Percentiles rank a stretch among this genome's conserved stretches.
Evolutionary conservation across 2,329 filamentous ascomycete genomes (phyloP).

Genomic region (Nigrospora oryzae): DNA sequence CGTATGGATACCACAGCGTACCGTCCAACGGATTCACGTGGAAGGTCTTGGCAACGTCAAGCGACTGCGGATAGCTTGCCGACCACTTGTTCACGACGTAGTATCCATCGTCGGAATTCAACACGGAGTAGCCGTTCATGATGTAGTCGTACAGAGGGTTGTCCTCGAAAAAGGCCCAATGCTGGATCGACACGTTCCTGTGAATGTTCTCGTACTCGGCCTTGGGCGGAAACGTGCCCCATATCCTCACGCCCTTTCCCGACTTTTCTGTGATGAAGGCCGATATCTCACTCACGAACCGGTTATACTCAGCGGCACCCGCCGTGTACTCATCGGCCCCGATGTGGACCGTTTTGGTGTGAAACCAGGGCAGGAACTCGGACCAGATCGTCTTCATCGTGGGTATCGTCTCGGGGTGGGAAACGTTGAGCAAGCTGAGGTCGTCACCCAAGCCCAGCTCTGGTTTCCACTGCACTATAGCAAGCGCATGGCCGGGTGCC

Average conservation of each 20-base stretch:
- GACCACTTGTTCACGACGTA: slow-evolving; percentile 42
- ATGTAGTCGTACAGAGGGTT: slow-evolving; percentile 35
- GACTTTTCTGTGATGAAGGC: slow-evolving; percentile 28
- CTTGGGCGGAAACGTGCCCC: slow-evolving; percentile 45
- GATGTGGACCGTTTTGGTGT: slow-evolving; percentile 44
- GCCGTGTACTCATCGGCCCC: slow-evolving; percentile 47
- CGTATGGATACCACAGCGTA: slow-evolving; percentile 36
- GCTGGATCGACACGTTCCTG: slow-evolving; percentile 40
- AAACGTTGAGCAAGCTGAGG: slow-evolving; percentile 44
- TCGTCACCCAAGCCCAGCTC: slow-evolving; percentile 38
- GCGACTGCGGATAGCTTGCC: slow-evolving; percentile 32
- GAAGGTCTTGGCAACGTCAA: slow-evolving; percentile 38
- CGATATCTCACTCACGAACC: slow-evolving; percentile 43
- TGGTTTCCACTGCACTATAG: slow-evolving; percentile 51
- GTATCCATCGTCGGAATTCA: slow-evolving; percentile 46
- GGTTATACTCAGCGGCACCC: slow-evolving; percentile 37
- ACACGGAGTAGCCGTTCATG: slow-evolving; percentile 34
- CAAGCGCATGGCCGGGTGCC: slow-evolving; percentile 46
- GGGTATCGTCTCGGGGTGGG: slow-evolving; percentile 43
- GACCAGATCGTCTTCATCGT: slow-evolving; percentile 43
- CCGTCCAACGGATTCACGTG: slow-evolving; percentile 29
- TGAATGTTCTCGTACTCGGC: slow-evolving; percentile 27
- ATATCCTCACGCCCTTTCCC: slow-evolving; percentile 41
- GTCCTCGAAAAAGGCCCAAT: slow-evolving; percentile 47
- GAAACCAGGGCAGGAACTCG: slow-evolving; percentile 46